Conservation (phyloP, 164 flowering plant genomes). For the Euptelea pleiosperma region DNA sequence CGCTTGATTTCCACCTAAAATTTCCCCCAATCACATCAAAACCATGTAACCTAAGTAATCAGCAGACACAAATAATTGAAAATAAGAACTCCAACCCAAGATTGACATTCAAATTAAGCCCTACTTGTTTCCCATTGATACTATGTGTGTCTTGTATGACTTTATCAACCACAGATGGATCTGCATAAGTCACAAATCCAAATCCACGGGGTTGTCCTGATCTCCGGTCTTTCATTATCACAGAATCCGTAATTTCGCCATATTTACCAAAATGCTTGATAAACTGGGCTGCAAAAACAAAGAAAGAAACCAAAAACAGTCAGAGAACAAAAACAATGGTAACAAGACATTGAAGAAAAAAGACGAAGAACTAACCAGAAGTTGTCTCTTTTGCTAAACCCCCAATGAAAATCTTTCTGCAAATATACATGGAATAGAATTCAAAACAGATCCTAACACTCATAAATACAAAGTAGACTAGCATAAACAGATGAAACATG, state of each 20-base stretch:
- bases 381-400: constrained; percentile 87
- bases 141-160: constrained; percentile 72
- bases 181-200: constrained; percentile 88
- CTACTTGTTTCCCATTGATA: constrained; percentile 78
- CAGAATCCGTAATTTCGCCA: constrained; percentile 84
- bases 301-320: not conserved
- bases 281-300: constrained; percentile 51
- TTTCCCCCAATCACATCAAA: constrained; percentile 1
- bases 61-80: constrained; percentile 1
- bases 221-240: constrained; percentile 81
- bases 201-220: constrained; percentile 85
- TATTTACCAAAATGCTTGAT: constrained; percentile 67
- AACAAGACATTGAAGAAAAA: not conserved
- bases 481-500: too few relatives aligned
- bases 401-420: constrained; percentile 84
- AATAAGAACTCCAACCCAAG: not conserved
- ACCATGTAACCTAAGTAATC: not conserved
- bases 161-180: constrained; percentile 71
- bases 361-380: constrained; percentile 40
- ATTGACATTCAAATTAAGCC: constrained; percentile 9
- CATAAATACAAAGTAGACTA: too few relatives aligned
- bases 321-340: not conserved
- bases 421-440: constrained; percentile 19
- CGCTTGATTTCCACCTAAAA: constrained; percentile 82
- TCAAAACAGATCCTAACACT: not conserved